Evolutionary conservation across 2,329 filamentous ascomycete species (phyloP).

Genomic region (Hypoxylon sp.): DNA sequence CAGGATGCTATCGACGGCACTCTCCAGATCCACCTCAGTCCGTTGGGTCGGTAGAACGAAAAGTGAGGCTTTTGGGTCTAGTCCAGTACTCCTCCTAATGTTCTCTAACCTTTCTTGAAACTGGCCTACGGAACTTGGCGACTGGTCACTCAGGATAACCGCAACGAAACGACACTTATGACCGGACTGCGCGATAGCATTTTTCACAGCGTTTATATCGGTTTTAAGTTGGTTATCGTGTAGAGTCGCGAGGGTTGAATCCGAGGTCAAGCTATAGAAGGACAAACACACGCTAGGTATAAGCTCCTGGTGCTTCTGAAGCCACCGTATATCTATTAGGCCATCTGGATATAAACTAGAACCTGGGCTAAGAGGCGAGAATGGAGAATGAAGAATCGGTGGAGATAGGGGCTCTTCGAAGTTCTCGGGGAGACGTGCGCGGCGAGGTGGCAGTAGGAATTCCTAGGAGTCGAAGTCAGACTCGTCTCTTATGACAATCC

Average conservation of each 20-base stretch:
- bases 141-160: constrained; percentile 81
- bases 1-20: constrained; percentile 81
- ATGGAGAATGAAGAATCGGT: constrained; percentile 84
- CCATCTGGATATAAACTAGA: constrained; percentile 92
- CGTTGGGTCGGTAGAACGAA: constrained; percentile 86
- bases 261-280: constrained; percentile 83
- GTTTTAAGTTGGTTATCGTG: constrained; percentile 89
- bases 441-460: constrained; percentile 70
- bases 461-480: constrained; percentile 58
- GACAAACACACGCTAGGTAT: constrained; percentile 85
- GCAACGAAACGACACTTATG: constrained; percentile 85
- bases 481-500: constrained; percentile 32
- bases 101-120: constrained; percentile 79
- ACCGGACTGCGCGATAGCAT: constrained; percentile 75
- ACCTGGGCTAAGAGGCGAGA: constrained; percentile 88
- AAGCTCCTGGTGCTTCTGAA: constrained; percentile 88
- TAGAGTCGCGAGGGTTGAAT: constrained; percentile 80
- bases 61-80: constrained; percentile 84
- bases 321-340: constrained; percentile 84
- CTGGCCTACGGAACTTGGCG: constrained; percentile 68
- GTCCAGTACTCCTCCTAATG: constrained; percentile 82
- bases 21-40: constrained; percentile 77
- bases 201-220: constrained; percentile 85
- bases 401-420: constrained; percentile 64
- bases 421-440: constrained; percentile 67